A percentile compares a stretch with the other conserved stretches of the same genome.
These are phyloP conservation scores for Acacia acuminata DNA, from an alignment of 306 rosid genomes.

Conservation along the genomic window DNA sequence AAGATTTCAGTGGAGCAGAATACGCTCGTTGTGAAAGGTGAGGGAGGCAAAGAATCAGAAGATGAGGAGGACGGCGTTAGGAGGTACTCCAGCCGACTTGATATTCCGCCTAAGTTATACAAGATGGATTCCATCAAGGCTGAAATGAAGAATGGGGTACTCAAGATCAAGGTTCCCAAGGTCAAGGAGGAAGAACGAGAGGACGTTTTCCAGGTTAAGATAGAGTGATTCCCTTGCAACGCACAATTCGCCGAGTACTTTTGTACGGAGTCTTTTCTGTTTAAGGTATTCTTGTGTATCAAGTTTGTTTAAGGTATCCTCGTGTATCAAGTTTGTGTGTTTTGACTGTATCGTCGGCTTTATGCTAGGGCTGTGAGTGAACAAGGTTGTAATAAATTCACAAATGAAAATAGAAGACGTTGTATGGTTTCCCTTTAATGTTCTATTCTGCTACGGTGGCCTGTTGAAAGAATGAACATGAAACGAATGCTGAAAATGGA, in stretches of 20 bases:
- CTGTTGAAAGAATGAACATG: background rate
- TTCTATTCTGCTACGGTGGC: background rate
- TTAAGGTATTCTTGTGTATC: background rate
- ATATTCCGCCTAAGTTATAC: slow-evolving; percentile 54
- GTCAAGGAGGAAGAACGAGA: slow-evolving; percentile 61
- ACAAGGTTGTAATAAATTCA: background rate
- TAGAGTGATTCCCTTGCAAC: slow-evolving; percentile 12
- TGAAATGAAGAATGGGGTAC: slow-evolving; percentile 85
- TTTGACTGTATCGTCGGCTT: background rate
- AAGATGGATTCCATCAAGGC: slow-evolving; percentile 64
- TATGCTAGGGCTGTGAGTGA: background rate
- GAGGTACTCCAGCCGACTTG: slow-evolving; percentile 60
- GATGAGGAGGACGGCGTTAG: slow-evolving; percentile 40
- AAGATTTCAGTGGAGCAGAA: slow-evolving; percentile 69
- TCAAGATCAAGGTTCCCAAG: slow-evolving; percentile 59
- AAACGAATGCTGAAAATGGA: background rate
- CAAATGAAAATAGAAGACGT: background rate
- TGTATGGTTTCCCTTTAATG: background rate
- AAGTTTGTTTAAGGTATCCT: background rate
- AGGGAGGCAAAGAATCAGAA: slow-evolving; percentile 42
- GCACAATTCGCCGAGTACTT: background rate
- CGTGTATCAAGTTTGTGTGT: background rate
- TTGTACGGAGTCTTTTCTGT: background rate
- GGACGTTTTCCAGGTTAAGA: slow-evolving; percentile 44
- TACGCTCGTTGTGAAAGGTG: slow-evolving; percentile 62